Percentiles rank a stretch among this genome's conserved stretches.
Evolutionary conservation across 768 basidiomycete genomes (phyloP).

Genomic region (Amanita pseudoporphyria): DNA sequence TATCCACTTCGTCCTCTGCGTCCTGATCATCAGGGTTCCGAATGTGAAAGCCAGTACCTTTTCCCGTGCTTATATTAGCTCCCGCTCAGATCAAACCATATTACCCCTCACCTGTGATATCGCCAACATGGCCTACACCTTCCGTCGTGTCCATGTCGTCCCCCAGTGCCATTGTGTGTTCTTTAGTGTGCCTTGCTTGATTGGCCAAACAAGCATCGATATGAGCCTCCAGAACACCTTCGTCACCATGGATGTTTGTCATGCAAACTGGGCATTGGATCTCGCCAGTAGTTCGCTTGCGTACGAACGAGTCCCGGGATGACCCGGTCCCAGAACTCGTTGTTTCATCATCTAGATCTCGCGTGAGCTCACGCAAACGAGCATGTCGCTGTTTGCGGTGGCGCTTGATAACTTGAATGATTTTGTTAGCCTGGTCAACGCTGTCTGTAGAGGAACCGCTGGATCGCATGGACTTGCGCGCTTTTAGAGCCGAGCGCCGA

Average conservation of each 20-base stretch:
- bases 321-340: slow-evolving; percentile 19
- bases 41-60: slow-evolving; percentile 67
- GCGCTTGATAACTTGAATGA: slow-evolving; percentile 53
- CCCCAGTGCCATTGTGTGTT: slow-evolving; percentile 12
- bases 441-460: slow-evolving; percentile 15
- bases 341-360: slow-evolving; percentile 44
- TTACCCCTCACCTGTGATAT: slow-evolving; percentile 32
- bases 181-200: slow-evolving; percentile 25
- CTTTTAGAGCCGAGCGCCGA: slow-evolving; percentile 29
- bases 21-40: slow-evolving; percentile 49
- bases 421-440: slow-evolving; percentile 37
- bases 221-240: slow-evolving; percentile 69
- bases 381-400: slow-evolving; percentile 59
- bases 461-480: slow-evolving; percentile 28
- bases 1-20: slow-evolving; percentile 71
- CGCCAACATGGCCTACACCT: slow-evolving; percentile 32
- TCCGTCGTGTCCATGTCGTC: slow-evolving; percentile 20
- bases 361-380: slow-evolving; percentile 58
- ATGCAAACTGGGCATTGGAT: slow-evolving; percentile 67
- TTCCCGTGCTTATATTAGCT: neutral
- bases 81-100: slow-evolving; percentile 6
- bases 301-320: slow-evolving; percentile 13
- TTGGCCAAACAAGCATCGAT: slow-evolving; percentile 72
- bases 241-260: slow-evolving; percentile 47
- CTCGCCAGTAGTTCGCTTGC: slow-evolving; percentile 23